Conservation (phyloP, 73 alveolate species). For the Symbiodinium natans region DNA sequence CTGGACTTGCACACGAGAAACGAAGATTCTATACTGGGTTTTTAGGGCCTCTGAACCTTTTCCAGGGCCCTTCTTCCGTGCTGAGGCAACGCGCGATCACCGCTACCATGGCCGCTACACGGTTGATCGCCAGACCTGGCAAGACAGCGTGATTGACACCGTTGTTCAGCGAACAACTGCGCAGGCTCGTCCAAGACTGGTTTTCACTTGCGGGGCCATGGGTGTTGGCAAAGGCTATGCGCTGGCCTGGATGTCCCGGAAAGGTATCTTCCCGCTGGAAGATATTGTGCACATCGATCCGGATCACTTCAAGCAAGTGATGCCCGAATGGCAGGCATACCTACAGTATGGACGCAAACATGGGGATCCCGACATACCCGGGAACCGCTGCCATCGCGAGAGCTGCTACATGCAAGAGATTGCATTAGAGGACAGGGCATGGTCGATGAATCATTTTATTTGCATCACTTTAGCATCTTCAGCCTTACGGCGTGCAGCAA, state of each 20-base stretch:
- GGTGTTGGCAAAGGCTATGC: constrained; percentile 82
- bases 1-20: not conserved
- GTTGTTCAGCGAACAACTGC: constrained; percentile 51
- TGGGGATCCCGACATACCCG: constrained; percentile 45
- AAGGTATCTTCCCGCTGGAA: constrained; percentile 78
- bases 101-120: constrained; percentile 54
- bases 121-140: constrained; percentile 76
- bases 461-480: no score
- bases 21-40: no score
- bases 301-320: constrained; percentile 81
- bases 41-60: no score
- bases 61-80: no score
- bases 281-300: constrained; percentile 92
- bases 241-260: constrained; percentile 49
- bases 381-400: constrained; percentile 83
- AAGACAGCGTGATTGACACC: constrained; percentile 47
- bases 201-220: constrained; percentile 93
- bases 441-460: no score
- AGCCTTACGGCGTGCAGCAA: no score
- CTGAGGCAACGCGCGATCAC: constrained; percentile 72
- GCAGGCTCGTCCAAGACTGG: constrained; percentile 80
- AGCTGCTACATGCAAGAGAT: constrained; percentile 89
- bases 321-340: constrained; percentile 90
- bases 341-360: constrained; percentile 40
- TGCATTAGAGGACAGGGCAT: no score